These are phyloP conservation scores for Nicotiana paniculata DNA, from an alignment of 257 asterid genomes.

Conservation along the genomic window DNA sequence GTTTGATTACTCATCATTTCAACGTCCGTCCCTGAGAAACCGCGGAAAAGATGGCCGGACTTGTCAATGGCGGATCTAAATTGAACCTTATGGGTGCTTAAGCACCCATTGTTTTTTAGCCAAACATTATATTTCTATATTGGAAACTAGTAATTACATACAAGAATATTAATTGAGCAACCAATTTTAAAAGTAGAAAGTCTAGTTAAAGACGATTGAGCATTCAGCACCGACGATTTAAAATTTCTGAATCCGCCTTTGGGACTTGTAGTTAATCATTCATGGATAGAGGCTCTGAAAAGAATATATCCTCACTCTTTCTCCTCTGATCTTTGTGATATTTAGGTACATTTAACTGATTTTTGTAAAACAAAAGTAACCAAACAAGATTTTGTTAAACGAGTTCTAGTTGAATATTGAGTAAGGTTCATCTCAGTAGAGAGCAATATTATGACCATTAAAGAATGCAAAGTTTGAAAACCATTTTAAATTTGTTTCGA, in stretches of 20 bases:
- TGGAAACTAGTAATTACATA: too few relatives aligned
- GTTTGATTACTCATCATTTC: conserved; percentile 13
- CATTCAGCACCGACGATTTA: too few relatives aligned
- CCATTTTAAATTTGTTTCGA: background rate
- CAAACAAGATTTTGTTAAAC: background rate
- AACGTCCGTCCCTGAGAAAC: background rate
- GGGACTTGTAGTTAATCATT: background rate
- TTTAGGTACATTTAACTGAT: background rate
- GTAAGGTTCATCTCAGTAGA: background rate
- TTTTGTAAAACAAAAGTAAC: background rate
- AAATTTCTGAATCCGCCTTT: too few relatives aligned
- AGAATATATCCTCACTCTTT: background rate
- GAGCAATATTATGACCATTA: background rate
- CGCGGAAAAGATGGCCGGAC: background rate
- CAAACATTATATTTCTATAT: too few relatives aligned
- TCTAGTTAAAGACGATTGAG: too few relatives aligned
- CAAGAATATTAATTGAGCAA: too few relatives aligned
- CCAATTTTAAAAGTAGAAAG: too few relatives aligned
- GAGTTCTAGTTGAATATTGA: background rate
- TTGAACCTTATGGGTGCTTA: too few relatives aligned
- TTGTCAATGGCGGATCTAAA: background rate
- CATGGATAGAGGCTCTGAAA: background rate
- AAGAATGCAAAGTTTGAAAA: background rate
- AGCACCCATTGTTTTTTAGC: too few relatives aligned
- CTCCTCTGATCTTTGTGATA: background rate